A percentile compares a stretch with the other conserved stretches of the same genome.
phyloP scores from a whole-genome alignment of 345 rosid genomes.

The Citrus trifoliata region DNA sequence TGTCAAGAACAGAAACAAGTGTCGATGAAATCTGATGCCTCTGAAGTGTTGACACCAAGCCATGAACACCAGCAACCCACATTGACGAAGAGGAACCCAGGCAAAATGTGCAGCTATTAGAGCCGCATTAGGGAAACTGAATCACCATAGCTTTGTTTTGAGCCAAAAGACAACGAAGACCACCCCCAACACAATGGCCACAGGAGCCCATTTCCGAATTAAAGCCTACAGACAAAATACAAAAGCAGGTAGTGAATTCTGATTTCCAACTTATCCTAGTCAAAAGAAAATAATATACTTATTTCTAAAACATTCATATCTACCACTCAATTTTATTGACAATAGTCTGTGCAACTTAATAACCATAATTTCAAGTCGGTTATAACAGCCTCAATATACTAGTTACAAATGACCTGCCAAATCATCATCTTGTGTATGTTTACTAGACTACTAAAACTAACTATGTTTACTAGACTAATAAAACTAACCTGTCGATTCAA shows the following conservation, averaged over 20 bases:
- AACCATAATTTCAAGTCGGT: neutral
- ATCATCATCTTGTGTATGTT: neutral
- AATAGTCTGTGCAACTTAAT: neutral
- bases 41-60: conserved; percentile 8
- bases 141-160: conserved; percentile 84
- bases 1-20: conserved; percentile 15
- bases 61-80: conserved; percentile 10
- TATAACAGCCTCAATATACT: neutral
- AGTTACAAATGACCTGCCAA: neutral
- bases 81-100: conserved; percentile 23
- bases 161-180: conserved; percentile 97
- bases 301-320: neutral
- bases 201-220: conserved; percentile 97
- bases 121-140: neutral
- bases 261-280: neutral
- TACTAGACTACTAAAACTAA: conserved; percentile 23
- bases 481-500: conserved; percentile 85
- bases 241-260: conserved; percentile 8
- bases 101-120: conserved; percentile 16
- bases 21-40: conserved; percentile 13
- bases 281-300: neutral
- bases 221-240: conserved; percentile 61
- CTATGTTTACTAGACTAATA: conserved; percentile 11
- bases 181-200: conserved; percentile 84
- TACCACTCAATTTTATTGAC: neutral